These are phyloP conservation scores for Syncephalastrum racemosum DNA, from an alignment of 371 early-diverging fungal species.

Conservation along the genomic window DNA sequence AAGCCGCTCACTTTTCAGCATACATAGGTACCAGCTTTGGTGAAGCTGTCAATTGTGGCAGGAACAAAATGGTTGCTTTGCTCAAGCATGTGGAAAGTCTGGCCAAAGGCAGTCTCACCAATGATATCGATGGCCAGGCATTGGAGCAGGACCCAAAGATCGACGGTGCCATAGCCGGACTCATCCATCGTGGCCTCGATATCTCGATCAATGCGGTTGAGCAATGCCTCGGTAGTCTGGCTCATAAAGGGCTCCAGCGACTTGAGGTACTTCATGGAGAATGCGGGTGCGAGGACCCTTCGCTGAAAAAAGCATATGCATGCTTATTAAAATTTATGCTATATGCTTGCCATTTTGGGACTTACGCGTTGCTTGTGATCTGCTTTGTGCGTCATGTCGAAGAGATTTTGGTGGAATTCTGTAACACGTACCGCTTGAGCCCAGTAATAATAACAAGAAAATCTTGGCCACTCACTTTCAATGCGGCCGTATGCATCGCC, in stretches of 20 bases:
- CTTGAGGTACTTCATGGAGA: constrained; percentile 32
- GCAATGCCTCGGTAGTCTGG: constrained; percentile 9
- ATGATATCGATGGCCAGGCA: constrained; percentile 43
- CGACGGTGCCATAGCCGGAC: constrained; percentile 15
- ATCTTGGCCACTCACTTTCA: not conserved
- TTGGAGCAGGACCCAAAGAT: constrained; percentile 31
- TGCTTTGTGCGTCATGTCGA: too few relatives aligned
- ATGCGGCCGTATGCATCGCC: constrained; percentile 5
- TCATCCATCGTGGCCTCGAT: constrained; percentile 11
- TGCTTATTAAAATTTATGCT: too few relatives aligned
- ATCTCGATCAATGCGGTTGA: constrained; percentile 10
- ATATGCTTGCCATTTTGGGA: too few relatives aligned
- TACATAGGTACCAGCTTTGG: not conserved
- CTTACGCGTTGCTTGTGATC: too few relatives aligned
- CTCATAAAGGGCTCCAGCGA: constrained; percentile 35
- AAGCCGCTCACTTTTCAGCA: not conserved
- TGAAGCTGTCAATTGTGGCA: not conserved
- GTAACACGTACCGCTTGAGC: too few relatives aligned
- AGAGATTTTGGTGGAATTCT: too few relatives aligned
- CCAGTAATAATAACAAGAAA: not conserved
- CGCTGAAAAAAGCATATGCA: constrained; percentile 9
- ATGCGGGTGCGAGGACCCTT: constrained; percentile 39
- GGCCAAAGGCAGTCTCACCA: constrained; percentile 50
- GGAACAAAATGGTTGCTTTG: constrained; percentile 34
- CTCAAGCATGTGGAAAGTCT: constrained; percentile 43